A percentile compares a stretch with the other conserved stretches of the same genome.
phyloP scores from a whole-genome alignment of 495 filamentous ascomycete genomes.

The Trichoderma parareesei region DNA sequence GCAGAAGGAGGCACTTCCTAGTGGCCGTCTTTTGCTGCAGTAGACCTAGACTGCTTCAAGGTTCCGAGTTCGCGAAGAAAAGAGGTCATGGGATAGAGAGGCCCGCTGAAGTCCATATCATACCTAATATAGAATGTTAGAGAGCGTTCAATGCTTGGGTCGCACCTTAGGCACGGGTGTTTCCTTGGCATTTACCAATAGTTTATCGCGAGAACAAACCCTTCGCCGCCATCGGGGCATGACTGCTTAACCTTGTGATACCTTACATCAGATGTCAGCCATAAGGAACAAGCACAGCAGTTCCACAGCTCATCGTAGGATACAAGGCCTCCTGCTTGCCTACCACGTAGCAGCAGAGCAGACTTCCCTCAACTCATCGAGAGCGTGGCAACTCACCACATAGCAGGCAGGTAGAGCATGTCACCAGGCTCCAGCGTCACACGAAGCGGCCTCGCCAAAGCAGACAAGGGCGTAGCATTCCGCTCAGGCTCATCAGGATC shows the following conservation, averaged over 20 bases:
- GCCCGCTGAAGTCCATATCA: constrained; percentile 59
- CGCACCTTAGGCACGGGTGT: neutral
- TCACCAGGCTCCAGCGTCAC: constrained; percentile 62
- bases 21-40: neutral
- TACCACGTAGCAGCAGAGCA: no score
- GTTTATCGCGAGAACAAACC: constrained; percentile 66
- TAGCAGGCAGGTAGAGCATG: constrained; percentile 69
- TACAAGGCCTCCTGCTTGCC: neutral
- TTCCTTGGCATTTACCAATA: constrained; percentile 52
- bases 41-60: neutral
- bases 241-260: constrained; percentile 63
- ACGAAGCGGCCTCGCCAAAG: constrained; percentile 44
- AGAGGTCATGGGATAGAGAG: constrained; percentile 46
- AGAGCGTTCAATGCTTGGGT: neutral
- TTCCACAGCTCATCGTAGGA: neutral
- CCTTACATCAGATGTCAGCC: constrained; percentile 19
- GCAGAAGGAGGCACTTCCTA: neutral
- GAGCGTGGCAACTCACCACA: constrained; percentile 46
- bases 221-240: constrained; percentile 50
- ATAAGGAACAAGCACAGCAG: neutral
- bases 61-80: constrained; percentile 39
- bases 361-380: neutral
- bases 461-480: constrained; percentile 44
- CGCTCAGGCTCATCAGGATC: constrained; percentile 53
- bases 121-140: constrained; percentile 39